phyloP scores from a whole-genome alignment of 306 rosid genomes.

The Senna tora region DNA sequence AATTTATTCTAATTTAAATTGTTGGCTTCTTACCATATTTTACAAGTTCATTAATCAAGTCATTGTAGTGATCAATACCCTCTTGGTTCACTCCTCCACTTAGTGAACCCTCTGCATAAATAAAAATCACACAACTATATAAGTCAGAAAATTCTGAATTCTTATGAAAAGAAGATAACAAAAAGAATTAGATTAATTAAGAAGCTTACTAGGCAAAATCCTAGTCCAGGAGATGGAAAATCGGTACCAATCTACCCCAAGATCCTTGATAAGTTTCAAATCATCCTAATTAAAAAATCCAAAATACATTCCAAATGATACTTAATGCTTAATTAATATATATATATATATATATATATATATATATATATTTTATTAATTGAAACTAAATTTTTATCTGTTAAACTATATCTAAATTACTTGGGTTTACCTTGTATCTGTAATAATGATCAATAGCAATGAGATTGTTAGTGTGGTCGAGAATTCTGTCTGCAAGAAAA shows the following conservation, averaged over 20 bases:
- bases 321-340: too few relatives aligned
- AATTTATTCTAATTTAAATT: background rate
- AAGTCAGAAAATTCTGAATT: too few relatives aligned
- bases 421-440: constrained; percentile 23
- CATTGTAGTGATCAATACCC: constrained; percentile 34
- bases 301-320: too few relatives aligned
- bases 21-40: constrained; percentile 15
- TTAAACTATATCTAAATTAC: background rate
- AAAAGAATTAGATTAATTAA: background rate
- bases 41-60: constrained; percentile 22
- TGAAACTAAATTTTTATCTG: too few relatives aligned
- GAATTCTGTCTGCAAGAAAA: constrained; percentile 12
- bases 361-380: too few relatives aligned
- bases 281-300: constrained; percentile 43
- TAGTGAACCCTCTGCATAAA: constrained; percentile 14
- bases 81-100: constrained; percentile 26
- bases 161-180: background rate
- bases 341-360: too few relatives aligned
- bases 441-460: constrained; percentile 7
- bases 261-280: constrained; percentile 34
- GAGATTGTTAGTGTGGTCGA: background rate
- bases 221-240: constrained; percentile 51
- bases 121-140: too few relatives aligned
- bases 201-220: constrained; percentile 45
- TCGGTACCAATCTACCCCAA: constrained; percentile 41